Conservation (phyloP, 768 basidiomycete species). For the Vararia minispora region DNA sequence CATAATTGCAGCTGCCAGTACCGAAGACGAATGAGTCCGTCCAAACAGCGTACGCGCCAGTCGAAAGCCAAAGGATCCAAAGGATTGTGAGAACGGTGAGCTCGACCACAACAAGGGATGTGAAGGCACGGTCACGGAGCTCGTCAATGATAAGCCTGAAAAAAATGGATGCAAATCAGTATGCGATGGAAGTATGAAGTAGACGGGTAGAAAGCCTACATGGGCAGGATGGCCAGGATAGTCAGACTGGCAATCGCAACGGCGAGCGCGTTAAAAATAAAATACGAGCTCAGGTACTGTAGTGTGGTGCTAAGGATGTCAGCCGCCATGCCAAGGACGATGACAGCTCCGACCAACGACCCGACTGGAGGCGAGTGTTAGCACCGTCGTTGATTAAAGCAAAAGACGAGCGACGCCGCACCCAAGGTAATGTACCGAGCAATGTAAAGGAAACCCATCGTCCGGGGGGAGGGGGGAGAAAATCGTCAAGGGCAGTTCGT, state of each 20-base stretch:
- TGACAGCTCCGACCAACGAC: too few relatives aligned
- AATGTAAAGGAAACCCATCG: too few relatives aligned
- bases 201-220: constrained; percentile 5
- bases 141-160: constrained; percentile 26
- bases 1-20: too few relatives aligned
- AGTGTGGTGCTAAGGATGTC: constrained; percentile 17
- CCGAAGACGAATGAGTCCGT: too few relatives aligned
- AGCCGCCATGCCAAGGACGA: constrained; percentile 22
- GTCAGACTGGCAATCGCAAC: constrained; percentile 16
- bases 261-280: constrained; percentile 18
- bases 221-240: constrained; percentile 3
- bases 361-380: too few relatives aligned
- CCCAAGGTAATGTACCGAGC: too few relatives aligned
- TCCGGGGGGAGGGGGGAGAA: too few relatives aligned
- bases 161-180: constrained; percentile 1
- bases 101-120: constrained; percentile 29
- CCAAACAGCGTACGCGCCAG: constrained; percentile 20
- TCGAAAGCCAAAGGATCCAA: constrained; percentile 29
- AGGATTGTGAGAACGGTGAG: constrained; percentile 24
- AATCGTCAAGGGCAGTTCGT: too few relatives aligned
- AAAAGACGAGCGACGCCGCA: too few relatives aligned
- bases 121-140: constrained; percentile 24
- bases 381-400: too few relatives aligned
- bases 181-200: neutral
- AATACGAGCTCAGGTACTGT: constrained; percentile 6